Evolutionary conservation across 345 rosid species (phyloP).

Genomic region (Eucalyptus pauciflora): DNA sequence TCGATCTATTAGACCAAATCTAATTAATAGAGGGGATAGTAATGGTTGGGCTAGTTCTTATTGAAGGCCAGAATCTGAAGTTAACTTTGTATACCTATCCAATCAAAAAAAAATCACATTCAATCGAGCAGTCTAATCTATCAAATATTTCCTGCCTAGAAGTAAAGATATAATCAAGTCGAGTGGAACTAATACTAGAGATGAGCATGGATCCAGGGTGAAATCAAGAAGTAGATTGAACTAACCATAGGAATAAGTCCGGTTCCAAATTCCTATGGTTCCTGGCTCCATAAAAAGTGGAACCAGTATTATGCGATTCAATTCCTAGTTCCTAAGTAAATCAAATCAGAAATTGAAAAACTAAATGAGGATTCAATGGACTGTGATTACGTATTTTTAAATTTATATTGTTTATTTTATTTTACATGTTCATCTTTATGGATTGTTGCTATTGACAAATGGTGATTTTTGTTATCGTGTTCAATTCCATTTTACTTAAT

Average conservation of each 20-base stretch:
- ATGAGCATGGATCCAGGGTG: not conserved
- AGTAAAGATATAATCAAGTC: not conserved
- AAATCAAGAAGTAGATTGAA: not conserved
- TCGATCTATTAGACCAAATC: not conserved
- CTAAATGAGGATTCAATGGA: too few species aligned
- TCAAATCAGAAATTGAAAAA: fast-evolving
- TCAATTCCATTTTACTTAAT: not conserved
- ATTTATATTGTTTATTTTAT: too few species aligned
- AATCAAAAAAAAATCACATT: not conserved
- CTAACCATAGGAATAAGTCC: not conserved
- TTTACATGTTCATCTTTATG: not conserved
- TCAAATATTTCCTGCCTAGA: not conserved
- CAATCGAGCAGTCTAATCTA: not conserved
- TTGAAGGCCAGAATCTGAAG: not conserved
- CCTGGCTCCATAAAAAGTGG: not conserved
- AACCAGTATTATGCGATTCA: not conserved
- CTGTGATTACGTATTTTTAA: not conserved
- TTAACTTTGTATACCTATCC: not conserved
- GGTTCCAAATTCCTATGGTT: not conserved
- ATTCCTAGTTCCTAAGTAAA: too few species aligned
- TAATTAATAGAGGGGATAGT: not conserved
- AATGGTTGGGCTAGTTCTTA: not conserved
- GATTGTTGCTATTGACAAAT: not conserved
- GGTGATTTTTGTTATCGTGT: too few species aligned
- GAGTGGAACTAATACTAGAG: not conserved